These are phyloP conservation scores for Botrytis medusae DNA, from an alignment of 2,329 filamentous ascomycete genomes.

Conservation along the genomic window DNA sequence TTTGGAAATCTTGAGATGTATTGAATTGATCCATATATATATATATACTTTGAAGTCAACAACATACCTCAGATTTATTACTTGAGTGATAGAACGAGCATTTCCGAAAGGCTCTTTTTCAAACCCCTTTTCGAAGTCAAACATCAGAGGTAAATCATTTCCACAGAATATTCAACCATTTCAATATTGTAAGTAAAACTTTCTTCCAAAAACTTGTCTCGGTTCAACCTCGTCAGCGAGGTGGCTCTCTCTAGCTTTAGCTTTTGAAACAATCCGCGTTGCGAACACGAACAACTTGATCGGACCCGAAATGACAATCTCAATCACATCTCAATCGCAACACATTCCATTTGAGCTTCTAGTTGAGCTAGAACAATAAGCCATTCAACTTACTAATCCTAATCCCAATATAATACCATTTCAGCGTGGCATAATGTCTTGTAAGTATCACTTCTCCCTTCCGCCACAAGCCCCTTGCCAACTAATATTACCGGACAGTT, in stretches of 20 bases:
- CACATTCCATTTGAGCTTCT: not conserved
- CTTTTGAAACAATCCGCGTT: conserved; percentile 18
- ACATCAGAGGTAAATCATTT: not conserved
- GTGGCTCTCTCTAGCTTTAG: not conserved
- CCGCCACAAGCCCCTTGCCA: not conserved
- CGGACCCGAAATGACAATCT: not conserved
- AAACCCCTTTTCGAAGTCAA: not conserved
- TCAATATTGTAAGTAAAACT: conserved; percentile 5
- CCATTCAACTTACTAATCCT: not conserved
- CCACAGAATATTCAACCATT: not conserved
- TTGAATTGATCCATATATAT: not conserved
- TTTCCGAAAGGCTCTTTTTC: not conserved
- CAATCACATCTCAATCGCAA: not conserved
- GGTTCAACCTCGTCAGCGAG: conserved; percentile 4
- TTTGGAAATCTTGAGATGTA: not conserved
- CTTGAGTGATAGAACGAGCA: not conserved
- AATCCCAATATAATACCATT: not conserved
- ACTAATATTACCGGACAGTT: conserved; percentile 24
- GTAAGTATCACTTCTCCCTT: conserved; percentile 26
- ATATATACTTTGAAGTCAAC: not conserved
- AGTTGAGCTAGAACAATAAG: conserved; percentile 1
- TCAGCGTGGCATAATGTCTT: conserved; percentile 30
- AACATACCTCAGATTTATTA: not conserved
- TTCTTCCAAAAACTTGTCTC: not conserved
- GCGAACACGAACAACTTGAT: not conserved